Base-by-base conservation (phyloP, 2,329 filamentous ascomycete genomes). In the Aspergillus jensenii region DNA sequence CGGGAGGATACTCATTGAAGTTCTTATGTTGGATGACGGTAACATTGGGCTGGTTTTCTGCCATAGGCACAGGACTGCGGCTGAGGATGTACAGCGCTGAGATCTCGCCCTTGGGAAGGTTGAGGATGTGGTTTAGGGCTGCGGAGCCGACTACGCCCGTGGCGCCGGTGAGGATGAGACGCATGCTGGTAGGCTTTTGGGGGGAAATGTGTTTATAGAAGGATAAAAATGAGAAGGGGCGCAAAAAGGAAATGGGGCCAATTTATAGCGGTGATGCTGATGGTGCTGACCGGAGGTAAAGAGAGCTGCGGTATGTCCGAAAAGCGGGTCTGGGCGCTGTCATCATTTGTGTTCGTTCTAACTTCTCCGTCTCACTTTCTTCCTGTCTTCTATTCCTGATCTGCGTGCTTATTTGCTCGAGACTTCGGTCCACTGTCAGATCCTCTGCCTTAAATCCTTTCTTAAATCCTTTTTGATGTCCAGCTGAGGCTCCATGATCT, bases 11-110 rank as follows among this genome's bases (percentile, higher is more conserved):
- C 1, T 71, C 76, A 12, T 76, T 72, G 67, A 89, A 92, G 70
- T 92, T 87, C 15, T 82, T 79, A 68, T 91, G 88, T 17, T 87
- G 76, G 61, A 91, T 86, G 55, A 91, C 84, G 1, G 80, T 79
- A 61, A 90, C 83, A 8, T 80, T 79, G 27, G 71, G 71, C 11
- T 66, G 64, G 12, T 75, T 75, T 21, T 88, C 82, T 17, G 82
- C 85, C 78, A 88, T 84, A 2, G 81, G 77, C 1, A 91, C 85
- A 0, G 87, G 85, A 11, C 85, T 79, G 14, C 90, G 81, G 60
- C 82, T 86, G 49, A 91, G 80, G 65, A 93, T 84, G 21, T 59
- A 62, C 6, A 62, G 46, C 1, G 45, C 53, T 4, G 59, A 53
- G 11, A 62, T 17, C 25, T 62, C 27, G 15, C 51, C 61, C 4